A percentile compares a stretch with the other conserved stretches of the same genome.
phyloP scores from a whole-genome alignment of 169 alveolate genomes.

The Babesia caballi region DNA sequence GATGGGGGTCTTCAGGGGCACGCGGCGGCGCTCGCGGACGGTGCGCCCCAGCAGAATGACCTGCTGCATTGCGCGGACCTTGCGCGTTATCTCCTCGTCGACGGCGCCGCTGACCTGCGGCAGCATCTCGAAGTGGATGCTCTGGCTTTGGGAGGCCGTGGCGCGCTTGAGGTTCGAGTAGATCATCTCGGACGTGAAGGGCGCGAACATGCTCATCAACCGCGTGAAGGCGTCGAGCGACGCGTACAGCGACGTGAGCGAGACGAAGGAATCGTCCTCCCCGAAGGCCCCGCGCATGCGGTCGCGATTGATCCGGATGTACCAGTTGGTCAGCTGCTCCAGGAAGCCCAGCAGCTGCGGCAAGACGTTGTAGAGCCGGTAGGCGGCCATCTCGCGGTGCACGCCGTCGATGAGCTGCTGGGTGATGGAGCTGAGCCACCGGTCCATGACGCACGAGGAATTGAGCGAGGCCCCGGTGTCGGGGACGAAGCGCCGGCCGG shows the following conservation, averaged over 20 bases:
- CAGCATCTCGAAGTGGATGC: slow-evolving; percentile 72
- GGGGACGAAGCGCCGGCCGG: slow-evolving; percentile 78
- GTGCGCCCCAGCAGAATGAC: slow-evolving; percentile 86
- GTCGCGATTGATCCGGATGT: slow-evolving; percentile 92
- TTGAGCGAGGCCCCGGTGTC: slow-evolving; percentile 66
- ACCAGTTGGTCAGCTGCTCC: slow-evolving; percentile 96
- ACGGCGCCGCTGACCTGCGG: slow-evolving; percentile 21
- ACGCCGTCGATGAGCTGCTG: slow-evolving; percentile 83
- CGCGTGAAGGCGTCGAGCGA: slow-evolving; percentile 85
- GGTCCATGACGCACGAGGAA: slow-evolving; percentile 88
- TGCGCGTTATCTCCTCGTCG: slow-evolving; percentile 49
- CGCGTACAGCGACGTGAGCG: slow-evolving; percentile 87
- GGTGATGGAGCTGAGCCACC: slow-evolving; percentile 91
- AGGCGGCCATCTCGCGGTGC: slow-evolving; percentile 92
- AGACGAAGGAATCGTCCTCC: slow-evolving; percentile 77
- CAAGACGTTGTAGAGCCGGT: slow-evolving; percentile 93
- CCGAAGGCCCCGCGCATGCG: slow-evolving; percentile 96
- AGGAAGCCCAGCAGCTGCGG: slow-evolving; percentile 91
- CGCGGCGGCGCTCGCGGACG: slow-evolving; percentile 87
- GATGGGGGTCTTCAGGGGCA: slow-evolving; percentile 89
- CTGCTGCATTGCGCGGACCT: slow-evolving; percentile 55
- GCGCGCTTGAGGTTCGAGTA: slow-evolving; percentile 84
- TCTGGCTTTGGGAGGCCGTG: slow-evolving; percentile 5
- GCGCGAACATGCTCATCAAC: slow-evolving; percentile 83
- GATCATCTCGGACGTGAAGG: slow-evolving; percentile 91